Evolutionary conservation across 768 basidiomycete species (phyloP).

Genomic region (Imleria badia): DNA sequence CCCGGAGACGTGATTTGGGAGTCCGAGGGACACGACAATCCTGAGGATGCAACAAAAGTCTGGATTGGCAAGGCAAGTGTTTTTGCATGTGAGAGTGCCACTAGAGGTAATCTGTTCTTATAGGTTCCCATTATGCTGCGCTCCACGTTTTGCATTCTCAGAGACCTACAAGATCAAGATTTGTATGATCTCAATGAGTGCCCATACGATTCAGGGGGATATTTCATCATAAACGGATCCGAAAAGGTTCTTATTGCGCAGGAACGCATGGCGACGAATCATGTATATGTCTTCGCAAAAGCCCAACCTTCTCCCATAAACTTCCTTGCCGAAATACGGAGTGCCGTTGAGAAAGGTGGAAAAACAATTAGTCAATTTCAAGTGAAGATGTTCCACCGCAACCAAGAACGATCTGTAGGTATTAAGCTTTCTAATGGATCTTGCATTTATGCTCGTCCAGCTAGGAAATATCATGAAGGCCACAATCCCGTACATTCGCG

Average conservation of each 20-base stretch:
- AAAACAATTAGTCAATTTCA: conserved; percentile 98
- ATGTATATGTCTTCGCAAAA: conserved; percentile 99
- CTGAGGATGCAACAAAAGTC: conserved; percentile 75
- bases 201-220: conserved; percentile 97
- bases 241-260: conserved; percentile 99
- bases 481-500: conserved; percentile 96
- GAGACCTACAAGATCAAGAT: conserved; percentile 73
- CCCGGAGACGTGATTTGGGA: conserved; percentile 83
- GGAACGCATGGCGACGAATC: conserved; percentile 99
- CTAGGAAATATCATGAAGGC: conserved; percentile 93
- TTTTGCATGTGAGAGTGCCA: conserved; percentile 1
- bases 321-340: conserved; percentile 95
- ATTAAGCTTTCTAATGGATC: background rate
- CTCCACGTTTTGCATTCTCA: conserved; percentile 91
- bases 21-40: conserved; percentile 60
- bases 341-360: conserved; percentile 96
- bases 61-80: conserved; percentile 88
- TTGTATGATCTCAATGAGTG: conserved; percentile 95
- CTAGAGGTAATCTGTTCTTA: conserved; percentile 9
- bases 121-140: conserved; percentile 98
- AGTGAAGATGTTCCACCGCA: conserved; percentile 93
- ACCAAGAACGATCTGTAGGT: conserved; percentile 84
- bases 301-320: conserved; percentile 94
- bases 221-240: conserved; percentile 99
- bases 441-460: conserved; percentile 37